phyloP scores from a whole-genome alignment of 2,329 filamentous ascomycete species.

The Epichloe amarillans region DNA sequence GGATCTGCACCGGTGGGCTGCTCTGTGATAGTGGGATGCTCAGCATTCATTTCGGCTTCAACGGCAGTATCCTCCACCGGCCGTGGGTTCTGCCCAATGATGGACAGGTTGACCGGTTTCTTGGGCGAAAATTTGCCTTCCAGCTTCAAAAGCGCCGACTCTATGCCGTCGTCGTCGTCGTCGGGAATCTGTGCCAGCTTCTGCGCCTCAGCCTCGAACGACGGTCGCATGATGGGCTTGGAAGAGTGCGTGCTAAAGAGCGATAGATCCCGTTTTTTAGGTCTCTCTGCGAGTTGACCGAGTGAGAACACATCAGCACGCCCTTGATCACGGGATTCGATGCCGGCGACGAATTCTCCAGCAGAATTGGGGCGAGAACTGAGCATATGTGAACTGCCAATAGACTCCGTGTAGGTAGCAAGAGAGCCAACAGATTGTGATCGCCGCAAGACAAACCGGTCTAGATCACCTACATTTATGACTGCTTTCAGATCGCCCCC shows the following conservation, averaged over 20 bases:
- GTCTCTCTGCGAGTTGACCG: constrained; percentile 41
- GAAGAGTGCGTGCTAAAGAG: constrained; percentile 50
- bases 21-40: background rate
- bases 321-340: constrained; percentile 12
- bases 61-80: background rate
- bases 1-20: background rate
- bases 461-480: constrained; percentile 49
- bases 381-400: constrained; percentile 42
- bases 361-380: constrained; percentile 22
- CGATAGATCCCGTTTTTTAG: constrained; percentile 33
- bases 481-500: constrained; percentile 63
- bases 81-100: constrained; percentile 10
- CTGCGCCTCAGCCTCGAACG: constrained; percentile 80
- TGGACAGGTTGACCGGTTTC: constrained; percentile 27
- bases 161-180: constrained; percentile 67
- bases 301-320: constrained; percentile 40
- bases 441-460: constrained; percentile 33
- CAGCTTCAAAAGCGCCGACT: constrained; percentile 82
- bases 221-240: constrained; percentile 51
- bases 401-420: constrained; percentile 46
- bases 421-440: constrained; percentile 47
- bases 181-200: constrained; percentile 82
- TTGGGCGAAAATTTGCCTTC: constrained; percentile 66
- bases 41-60: background rate
- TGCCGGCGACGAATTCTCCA: constrained; percentile 11